A percentile compares a stretch with the other conserved stretches of the same genome.
Conservation (phyloP, 345 rosid genomes). For the Isatis tinctoria region DNA sequence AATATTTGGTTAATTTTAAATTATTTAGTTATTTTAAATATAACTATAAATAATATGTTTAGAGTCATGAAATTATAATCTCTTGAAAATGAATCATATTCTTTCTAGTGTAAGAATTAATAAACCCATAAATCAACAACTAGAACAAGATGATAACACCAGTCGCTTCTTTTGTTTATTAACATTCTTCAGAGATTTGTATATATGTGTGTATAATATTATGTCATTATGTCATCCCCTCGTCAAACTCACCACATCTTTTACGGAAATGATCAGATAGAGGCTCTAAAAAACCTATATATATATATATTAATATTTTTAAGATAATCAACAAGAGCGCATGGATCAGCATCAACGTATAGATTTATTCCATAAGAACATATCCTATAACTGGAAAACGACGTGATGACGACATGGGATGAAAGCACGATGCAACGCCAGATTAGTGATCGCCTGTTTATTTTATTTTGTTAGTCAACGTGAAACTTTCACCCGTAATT, state of each 20-base stretch:
- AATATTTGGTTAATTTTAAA: no score
- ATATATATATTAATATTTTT: no score
- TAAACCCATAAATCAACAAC: not conserved
- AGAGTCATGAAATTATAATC: no score
- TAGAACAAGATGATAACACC: not conserved
- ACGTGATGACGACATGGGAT: conserved; percentile 28
- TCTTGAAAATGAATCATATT: no score
- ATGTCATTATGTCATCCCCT: not conserved
- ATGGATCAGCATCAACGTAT: conserved; percentile 11
- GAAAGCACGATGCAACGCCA: conserved; percentile 21
- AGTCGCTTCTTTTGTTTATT: not conserved
- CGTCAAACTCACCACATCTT: not conserved
- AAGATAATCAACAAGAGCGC: not conserved
- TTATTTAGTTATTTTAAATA: no score
- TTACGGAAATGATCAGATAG: not conserved
- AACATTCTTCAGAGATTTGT: not conserved
- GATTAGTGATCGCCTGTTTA: conserved; percentile 5
- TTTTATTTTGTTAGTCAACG: conserved; percentile 14
- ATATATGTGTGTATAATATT: not conserved
- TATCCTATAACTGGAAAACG: conserved; percentile 14
- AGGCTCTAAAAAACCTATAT: conserved; percentile 5
- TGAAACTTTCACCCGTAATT: conserved; percentile 4
- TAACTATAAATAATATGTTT: no score
- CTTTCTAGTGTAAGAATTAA: no score
- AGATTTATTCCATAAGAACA: conserved; percentile 1